A percentile compares a stretch with the other conserved stretches of the same genome.
Evolutionary conservation across 495 filamentous ascomycete genomes (phyloP).

Genomic region (Aspergillus bertholletiae): DNA sequence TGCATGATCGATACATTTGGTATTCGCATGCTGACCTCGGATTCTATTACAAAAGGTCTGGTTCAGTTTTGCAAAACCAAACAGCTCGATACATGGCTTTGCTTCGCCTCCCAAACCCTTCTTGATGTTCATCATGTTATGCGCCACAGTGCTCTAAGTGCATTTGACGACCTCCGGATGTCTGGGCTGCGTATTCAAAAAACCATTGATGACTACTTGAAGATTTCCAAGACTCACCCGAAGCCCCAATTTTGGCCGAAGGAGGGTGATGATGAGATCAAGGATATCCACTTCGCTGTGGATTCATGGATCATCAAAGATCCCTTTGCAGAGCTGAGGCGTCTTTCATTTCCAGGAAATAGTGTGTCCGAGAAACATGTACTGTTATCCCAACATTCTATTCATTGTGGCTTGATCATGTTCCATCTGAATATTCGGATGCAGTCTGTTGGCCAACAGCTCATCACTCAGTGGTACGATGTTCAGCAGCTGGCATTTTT

Average conservation of each 20-base stretch:
- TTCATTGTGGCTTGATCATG: constrained; percentile 26
- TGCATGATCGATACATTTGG: constrained; percentile 22
- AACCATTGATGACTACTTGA: constrained; percentile 23
- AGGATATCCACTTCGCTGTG: constrained; percentile 13
- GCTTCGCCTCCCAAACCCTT: constrained; percentile 28
- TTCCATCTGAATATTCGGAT: constrained; percentile 24
- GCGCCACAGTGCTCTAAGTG: constrained; percentile 19
- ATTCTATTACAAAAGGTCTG: constrained; percentile 29
- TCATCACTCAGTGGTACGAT: constrained; percentile 27
- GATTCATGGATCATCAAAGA: constrained; percentile 24
- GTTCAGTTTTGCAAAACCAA: constrained; percentile 23
- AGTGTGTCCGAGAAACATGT: constrained; percentile 22
- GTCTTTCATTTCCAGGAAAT: not conserved
- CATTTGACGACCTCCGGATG: constrained; percentile 28
- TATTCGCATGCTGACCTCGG: constrained; percentile 20
- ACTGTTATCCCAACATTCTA: constrained; percentile 26
- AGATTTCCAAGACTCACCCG: constrained; percentile 21
- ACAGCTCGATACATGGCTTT: constrained; percentile 25
- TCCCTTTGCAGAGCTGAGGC: constrained; percentile 17
- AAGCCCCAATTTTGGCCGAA: constrained; percentile 26
- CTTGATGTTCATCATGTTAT: constrained; percentile 33
- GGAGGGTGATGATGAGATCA: constrained; percentile 25
- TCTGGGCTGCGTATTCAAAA: constrained; percentile 27
- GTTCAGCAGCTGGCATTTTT: constrained; percentile 28
- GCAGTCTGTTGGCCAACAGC: constrained; percentile 23